Evolutionary conservation across 257 asterid species (phyloP), one percentile per base, ranked within the genome.

Genomic region (Ilex asprella): DNA sequence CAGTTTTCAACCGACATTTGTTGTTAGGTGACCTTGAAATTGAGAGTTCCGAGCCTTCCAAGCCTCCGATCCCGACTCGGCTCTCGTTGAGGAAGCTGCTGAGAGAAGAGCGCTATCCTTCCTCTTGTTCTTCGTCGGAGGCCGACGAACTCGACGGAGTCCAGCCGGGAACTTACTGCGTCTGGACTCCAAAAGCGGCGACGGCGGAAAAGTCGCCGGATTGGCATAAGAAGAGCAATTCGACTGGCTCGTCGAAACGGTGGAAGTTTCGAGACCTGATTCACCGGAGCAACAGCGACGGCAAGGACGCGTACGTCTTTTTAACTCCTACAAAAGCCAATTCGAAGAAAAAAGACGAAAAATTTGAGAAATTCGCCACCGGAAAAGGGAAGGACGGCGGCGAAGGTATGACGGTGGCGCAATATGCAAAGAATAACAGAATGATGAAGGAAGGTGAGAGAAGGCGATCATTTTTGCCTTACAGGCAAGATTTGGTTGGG

Each of bases 401-500:
- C 52, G n/a, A 46, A 10, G 52, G 52, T 47, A 3, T 61, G 55
- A 32, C 59, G 71, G 69, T 71, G 62, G 47, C 39, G 49, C 47
- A 58, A 41, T 62, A 68, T 57, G 59, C 14, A 15, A 75, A 76
- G 15, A 64, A 61, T 55, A 76, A 76, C 7, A 11, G 7, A 6
- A 11, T 11, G 47, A 41, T 41, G 11, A 11, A 11, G 13, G n/a
- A 46, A 35, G 72, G 71, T 16, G 77, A 69, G 67, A 72, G 73
- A 66, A 78, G 81, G 56, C 74, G 81, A 64, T 60, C 83, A 52
- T 77, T 66, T 67, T 57, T 77, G 67, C 86, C 86, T 51, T 80
- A 74, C 14, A 74, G 70, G 14, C 76, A 63, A 74, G 86, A 80
- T 60, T 64, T 77, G 43, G 76, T 76, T 67, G 82, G 82, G 29